These are phyloP conservation scores for Peniophora sp. DNA, from an alignment of 1,284 basidiomycete species.

Conservation along the genomic window DNA sequence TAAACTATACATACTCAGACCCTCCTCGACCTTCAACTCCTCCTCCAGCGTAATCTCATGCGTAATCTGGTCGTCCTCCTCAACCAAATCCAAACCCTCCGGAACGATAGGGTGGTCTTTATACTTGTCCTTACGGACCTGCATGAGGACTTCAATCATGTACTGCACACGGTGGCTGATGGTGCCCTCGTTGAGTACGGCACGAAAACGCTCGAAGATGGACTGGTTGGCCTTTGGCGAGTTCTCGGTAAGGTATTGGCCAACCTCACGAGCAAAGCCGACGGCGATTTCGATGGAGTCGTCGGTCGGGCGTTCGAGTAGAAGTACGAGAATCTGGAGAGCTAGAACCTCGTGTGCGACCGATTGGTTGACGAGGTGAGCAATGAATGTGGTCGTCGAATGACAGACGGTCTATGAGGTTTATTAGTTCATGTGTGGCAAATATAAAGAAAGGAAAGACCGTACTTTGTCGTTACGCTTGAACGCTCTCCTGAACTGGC, in stretches of 20 bases:
- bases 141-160: conserved; percentile 99
- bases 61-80: conserved; percentile 96
- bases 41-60: conserved; percentile 91
- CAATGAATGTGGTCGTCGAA: conserved; percentile 93
- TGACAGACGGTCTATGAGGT: conserved; percentile 76
- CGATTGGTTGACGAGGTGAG: conserved; percentile 93
- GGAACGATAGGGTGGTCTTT: conserved; percentile 95
- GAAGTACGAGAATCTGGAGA: conserved; percentile 89
- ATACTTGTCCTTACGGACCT: conserved; percentile 96
- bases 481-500: conserved; percentile 92
- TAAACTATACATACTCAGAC: conserved; percentile 62
- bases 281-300: conserved; percentile 99
- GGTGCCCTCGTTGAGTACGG: conserved; percentile 89
- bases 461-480: conserved; percentile 96
- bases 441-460: conserved; percentile 8
- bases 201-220: conserved; percentile 93
- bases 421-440: not conserved
- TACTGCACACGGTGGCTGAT: conserved; percentile 98
- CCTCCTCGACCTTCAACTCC: conserved; percentile 89
- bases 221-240: conserved; percentile 91
- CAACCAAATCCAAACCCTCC: conserved; percentile 92
- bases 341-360: conserved; percentile 94
- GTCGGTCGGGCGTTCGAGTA: conserved; percentile 93
- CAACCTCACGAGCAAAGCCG: conserved; percentile 95
- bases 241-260: conserved; percentile 90